These are phyloP conservation scores for Oenanthe sinensis DNA, from an alignment of 129 eudicot genomes.

Conservation along the genomic window DNA sequence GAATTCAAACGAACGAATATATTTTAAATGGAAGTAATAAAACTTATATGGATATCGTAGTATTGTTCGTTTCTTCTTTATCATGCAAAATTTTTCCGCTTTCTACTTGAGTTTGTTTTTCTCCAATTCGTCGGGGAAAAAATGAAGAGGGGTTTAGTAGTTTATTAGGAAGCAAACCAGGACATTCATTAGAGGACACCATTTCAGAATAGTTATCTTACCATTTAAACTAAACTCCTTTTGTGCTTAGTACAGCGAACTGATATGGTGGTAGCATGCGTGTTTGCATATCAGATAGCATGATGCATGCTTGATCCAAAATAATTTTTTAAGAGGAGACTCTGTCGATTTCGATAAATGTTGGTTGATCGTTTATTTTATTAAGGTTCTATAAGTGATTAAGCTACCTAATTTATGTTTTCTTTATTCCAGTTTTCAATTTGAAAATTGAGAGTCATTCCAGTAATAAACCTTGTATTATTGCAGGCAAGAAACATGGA, in stretches of 20 bases:
- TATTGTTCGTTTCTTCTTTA: not conserved
- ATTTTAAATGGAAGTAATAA: not conserved
- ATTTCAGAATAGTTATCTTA: not conserved
- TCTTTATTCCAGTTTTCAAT: not conserved
- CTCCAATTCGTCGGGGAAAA: not conserved
- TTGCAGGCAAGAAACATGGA: slow-evolving; percentile 23
- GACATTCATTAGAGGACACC: not conserved
- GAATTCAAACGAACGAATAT: not conserved
- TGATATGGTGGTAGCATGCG: not conserved
- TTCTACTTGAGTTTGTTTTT: not conserved
- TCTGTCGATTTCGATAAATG: not conserved
- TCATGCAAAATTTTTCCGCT: not conserved
- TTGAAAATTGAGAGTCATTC: not conserved
- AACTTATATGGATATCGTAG: not conserved
- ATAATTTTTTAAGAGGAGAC: not conserved
- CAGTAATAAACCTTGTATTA: not conserved
- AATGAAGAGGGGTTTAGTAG: not conserved
- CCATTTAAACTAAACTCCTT: not conserved
- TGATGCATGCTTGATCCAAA: not conserved
- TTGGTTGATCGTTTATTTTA: not conserved
- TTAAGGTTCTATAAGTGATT: not conserved
- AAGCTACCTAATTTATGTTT: not conserved
- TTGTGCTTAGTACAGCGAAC: not conserved
- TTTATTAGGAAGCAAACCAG: not conserved
- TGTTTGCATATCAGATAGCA: not conserved